Evolutionary conservation across 169 alveolate genomes (phyloP).

Genomic region (Theileria annulata): DNA sequence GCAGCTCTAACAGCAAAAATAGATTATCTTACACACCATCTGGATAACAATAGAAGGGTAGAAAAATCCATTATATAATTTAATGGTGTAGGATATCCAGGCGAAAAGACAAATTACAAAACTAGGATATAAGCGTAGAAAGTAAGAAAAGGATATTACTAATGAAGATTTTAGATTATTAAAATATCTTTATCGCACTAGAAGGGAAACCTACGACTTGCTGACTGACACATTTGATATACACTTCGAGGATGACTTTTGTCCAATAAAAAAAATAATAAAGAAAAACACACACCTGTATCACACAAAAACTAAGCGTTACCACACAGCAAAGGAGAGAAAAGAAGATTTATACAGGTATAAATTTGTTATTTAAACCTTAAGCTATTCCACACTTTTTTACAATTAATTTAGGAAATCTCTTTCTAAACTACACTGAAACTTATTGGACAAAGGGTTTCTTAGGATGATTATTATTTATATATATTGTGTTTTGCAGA

Average conservation of each 20-base stretch:
- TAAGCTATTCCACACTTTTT: not conserved
- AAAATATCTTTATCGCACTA: slow-evolving; percentile 52
- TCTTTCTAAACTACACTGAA: not conserved
- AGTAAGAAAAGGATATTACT: not conserved
- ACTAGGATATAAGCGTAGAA: slow-evolving; percentile 38
- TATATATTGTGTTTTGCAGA: not conserved
- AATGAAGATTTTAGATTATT: slow-evolving; percentile 7
- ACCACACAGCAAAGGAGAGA: slow-evolving; percentile 52
- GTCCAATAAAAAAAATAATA: slow-evolving; percentile 18
- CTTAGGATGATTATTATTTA: not conserved
- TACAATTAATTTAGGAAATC: slow-evolving; percentile 1
- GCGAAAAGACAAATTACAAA: slow-evolving; percentile 50
- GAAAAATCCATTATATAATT: not conserved
- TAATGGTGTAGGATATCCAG: slow-evolving; percentile 31
- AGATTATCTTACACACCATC: slow-evolving; percentile 48
- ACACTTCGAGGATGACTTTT: slow-evolving; percentile 54
- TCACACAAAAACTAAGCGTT: slow-evolving; percentile 47
- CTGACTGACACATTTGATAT: slow-evolving; percentile 53
- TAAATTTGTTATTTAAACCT: not conserved
- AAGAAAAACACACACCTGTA: slow-evolving; percentile 29
- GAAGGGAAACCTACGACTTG: slow-evolving; percentile 29
- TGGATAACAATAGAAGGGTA: slow-evolving; percentile 28
- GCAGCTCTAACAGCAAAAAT: slow-evolving; percentile 63
- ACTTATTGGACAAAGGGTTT: not conserved
- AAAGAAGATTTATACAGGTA: not conserved